Evolutionary conservation across 495 filamentous ascomycete genomes (phyloP), one percentile per base, ranked within the genome.

Genomic region (Talaromyces wortmannii): DNA sequence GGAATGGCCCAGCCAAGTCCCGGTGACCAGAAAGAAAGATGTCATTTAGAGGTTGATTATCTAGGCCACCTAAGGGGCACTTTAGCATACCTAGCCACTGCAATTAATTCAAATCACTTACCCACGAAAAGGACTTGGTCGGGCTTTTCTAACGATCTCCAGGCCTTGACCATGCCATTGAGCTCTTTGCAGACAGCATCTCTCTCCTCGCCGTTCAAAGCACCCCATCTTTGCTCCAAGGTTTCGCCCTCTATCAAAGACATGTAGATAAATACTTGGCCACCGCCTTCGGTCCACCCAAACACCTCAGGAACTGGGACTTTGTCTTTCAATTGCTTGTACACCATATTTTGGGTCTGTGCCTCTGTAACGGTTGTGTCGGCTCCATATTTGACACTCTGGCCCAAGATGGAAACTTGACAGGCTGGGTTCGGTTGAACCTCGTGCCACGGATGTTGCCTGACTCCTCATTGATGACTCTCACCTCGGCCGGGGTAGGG

Each of bases 181-280:
- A 79, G 66, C 53, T 79, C 64, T 17, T 59, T 43, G 57, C 72
- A 78, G 32, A 79, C 55, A 57, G 54, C 40, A 12, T 60, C 30
- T 60, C 66, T 63, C 52, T 77, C 72, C 13, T 65, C 55, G 30
- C 61, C 57, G 45, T 58, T 61, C 55, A 78, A 55, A 48, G 43
- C 53, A 46, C 52, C 55, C 77, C 74, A 77, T 45, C 61, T 59
- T 36, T 71, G 49, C 55, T 70, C 58, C 50, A 78, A 50, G 15
- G 68, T 67, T 18, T 62, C 67, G 17, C 73, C 74, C 36, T 64
- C 45, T 31, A 79, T 65, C 50, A 73, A 58, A 55, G 74, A 59
- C 76, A 78, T 78, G 52, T 77, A 78, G 46, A 78, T 71, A 61
- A 79, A 80, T 11, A 59, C 60, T 49, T 68, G 61, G 45, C 70